These are phyloP conservation scores for Lachnellula suecica DNA, from an alignment of 2,329 filamentous ascomycete genomes.

Conservation along the genomic window DNA sequence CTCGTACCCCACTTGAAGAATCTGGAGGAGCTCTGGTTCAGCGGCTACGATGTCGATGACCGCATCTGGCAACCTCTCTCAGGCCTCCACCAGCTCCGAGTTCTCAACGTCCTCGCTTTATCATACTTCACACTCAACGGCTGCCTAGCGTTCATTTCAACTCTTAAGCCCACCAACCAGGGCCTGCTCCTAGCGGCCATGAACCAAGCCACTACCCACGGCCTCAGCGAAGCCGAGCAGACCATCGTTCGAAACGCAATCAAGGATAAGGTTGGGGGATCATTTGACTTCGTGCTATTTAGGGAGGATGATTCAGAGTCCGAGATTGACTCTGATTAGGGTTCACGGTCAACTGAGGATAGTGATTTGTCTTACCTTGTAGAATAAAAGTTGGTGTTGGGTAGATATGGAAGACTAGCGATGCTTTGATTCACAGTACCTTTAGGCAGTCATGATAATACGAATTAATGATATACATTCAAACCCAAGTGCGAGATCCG, in stretches of 20 bases:
- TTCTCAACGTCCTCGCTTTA: slow-evolving; percentile 52
- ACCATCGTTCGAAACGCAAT: slow-evolving; percentile 28
- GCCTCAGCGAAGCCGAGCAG: slow-evolving; percentile 28
- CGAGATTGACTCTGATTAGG: slow-evolving; percentile 30
- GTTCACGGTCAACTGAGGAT: too few relatives aligned
- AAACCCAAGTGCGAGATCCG: too few relatives aligned
- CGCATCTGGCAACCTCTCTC: slow-evolving; percentile 45
- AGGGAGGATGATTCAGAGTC: slow-evolving; percentile 30
- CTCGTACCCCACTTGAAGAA: slow-evolving; percentile 41
- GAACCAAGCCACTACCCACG: slow-evolving; percentile 29
- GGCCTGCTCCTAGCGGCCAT: slow-evolving; percentile 34
- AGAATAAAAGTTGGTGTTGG: too few relatives aligned
- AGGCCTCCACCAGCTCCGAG: slow-evolving; percentile 46
- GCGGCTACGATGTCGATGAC: slow-evolving; percentile 52
- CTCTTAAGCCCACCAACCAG: slow-evolving; percentile 35
- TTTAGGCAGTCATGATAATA: too few relatives aligned
- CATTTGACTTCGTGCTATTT: slow-evolving; percentile 34
- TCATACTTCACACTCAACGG: slow-evolving; percentile 54
- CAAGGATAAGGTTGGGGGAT: slow-evolving; percentile 31
- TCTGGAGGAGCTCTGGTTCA: slow-evolving; percentile 57
- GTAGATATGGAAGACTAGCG: too few relatives aligned
- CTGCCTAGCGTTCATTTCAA: slow-evolving; percentile 43
- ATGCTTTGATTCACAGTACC: too few relatives aligned
- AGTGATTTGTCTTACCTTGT: too few relatives aligned
- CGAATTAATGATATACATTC: too few relatives aligned